These are phyloP conservation scores for Monosporascus sp. DNA, from an alignment of 2,329 filamentous ascomycete genomes.

Conservation along the genomic window DNA sequence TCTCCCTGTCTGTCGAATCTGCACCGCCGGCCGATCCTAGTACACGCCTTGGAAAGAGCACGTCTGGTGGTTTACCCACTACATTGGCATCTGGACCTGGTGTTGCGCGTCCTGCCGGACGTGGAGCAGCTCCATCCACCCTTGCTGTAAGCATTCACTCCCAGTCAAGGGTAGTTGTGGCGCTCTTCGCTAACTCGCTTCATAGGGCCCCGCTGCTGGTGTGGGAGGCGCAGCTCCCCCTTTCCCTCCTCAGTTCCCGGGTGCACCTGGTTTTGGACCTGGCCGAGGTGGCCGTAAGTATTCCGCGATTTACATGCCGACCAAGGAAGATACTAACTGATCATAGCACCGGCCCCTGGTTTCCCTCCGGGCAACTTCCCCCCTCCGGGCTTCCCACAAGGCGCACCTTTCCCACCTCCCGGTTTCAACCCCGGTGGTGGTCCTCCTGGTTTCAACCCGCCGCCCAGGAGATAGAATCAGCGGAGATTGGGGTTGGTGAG, in stretches of 20 bases:
- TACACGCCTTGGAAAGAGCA: slow-evolving; percentile 75
- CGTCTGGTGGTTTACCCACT: slow-evolving; percentile 62
- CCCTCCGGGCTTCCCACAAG: slow-evolving; percentile 39
- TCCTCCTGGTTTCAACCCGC: slow-evolving; percentile 68
- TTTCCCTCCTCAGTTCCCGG: slow-evolving; percentile 55
- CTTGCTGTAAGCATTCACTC: slow-evolving; percentile 57
- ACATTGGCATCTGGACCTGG: slow-evolving; percentile 79
- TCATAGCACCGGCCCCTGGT: slow-evolving; percentile 20
- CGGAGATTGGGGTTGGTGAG: too few species aligned
- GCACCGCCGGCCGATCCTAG: slow-evolving; percentile 92
- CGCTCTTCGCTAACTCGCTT: slow-evolving; percentile 15
- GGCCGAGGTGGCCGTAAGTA: slow-evolving; percentile 53
- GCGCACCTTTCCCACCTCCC: slow-evolving; percentile 43
- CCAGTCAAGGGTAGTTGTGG: not conserved
- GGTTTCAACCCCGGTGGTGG: slow-evolving; percentile 49
- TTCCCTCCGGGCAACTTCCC: slow-evolving; percentile 38
- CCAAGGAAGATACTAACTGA: slow-evolving; percentile 10
- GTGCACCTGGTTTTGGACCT: slow-evolving; percentile 43
- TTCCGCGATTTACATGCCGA: not conserved
- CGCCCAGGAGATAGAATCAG: slow-evolving; percentile 51
- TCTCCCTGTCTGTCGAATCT: slow-evolving; percentile 92
- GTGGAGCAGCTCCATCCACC: slow-evolving; percentile 71
- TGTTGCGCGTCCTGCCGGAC: slow-evolving; percentile 84
- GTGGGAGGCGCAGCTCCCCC: slow-evolving; percentile 68
- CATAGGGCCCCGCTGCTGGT: slow-evolving; percentile 73